Base-by-base conservation (phyloP, 2,329 filamentous ascomycete species). In the Calonectria hawksworthii region DNA sequence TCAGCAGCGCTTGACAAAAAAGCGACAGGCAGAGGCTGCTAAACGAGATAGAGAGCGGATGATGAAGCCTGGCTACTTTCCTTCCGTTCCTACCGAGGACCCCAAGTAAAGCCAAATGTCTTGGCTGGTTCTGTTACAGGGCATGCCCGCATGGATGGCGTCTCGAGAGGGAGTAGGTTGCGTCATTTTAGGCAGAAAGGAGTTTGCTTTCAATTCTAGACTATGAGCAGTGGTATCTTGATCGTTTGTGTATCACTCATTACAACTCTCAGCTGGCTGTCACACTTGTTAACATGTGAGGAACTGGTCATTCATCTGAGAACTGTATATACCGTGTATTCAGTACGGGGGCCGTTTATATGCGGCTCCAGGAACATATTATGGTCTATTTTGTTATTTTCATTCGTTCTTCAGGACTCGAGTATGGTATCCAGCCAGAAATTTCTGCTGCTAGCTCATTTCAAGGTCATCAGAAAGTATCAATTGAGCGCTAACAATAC, bases 1-100 rank as follows among this genome's bases (percentile, higher is more conserved):
- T 83, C 94, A 96, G 79, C 95, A 96, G 87, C 92, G 97, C 21
- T 83, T 98, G 66, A 92, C 95, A 83, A 94, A 94, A 82, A 93
- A 96, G 82, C 81, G 86, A 16, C 85, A 87, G 50, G 80, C 79
- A 1, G 86, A 86, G 54, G 81, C 83, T 5, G 94, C 95, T 14
- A 98, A 93, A 85, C 90, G 94, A 68, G 97, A 96, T 81, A 92
- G 93, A 54, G 95, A 98, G 83, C 92, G 95, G 56, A 85, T 98
- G 74, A 93, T 92, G 76, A 94, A 96, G 82, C 94, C 95, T 1
- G 91, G 90, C 32, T 91, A 94, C 74, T 99, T 99, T 82, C 97
- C 97, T 1, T 94, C 94, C 52, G 95, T 97, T 1, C 96, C 96
- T 2, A 94, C 91, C 67, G 90, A 90, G 51, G 81, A 87, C 10